Evolutionary conservation across 176 grass and related monocot genomes (phyloP).

Genomic region (Pharus latifolius): DNA sequence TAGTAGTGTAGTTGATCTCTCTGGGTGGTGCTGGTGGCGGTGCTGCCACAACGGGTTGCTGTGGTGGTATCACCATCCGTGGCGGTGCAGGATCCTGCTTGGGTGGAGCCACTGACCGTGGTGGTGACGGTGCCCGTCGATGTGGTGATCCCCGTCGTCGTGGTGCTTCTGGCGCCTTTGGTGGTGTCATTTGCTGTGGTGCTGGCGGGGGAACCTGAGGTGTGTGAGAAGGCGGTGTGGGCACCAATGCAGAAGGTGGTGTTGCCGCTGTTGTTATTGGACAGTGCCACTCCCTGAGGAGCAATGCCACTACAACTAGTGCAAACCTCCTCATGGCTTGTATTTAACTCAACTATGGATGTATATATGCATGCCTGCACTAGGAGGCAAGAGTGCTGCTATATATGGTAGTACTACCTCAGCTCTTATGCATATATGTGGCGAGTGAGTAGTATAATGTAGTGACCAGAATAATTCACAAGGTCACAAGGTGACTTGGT

Average conservation of each 20-base stretch:
- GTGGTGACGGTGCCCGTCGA: not conserved
- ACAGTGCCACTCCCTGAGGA: not conserved
- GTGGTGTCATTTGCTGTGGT: not conserved
- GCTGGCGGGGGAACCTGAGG: conserved; percentile 1
- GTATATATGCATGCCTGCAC: not conserved
- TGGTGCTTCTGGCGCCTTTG: not conserved
- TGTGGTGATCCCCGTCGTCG: not conserved
- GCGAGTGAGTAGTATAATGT: not conserved
- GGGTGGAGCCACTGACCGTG: not conserved
- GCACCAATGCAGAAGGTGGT: not conserved
- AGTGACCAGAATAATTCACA: not conserved
- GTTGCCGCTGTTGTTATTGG: not conserved
- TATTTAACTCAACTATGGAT: not conserved
- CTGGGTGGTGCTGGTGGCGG: not conserved
- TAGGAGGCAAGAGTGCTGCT: too few species aligned
- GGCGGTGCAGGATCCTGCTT: conserved; percentile 11
- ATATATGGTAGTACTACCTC: not conserved
- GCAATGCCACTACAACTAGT: not conserved
- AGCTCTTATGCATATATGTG: not conserved
- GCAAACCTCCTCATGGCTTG: not conserved
- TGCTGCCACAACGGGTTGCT: not conserved
- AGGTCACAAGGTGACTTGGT: not conserved
- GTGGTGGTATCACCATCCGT: conserved; percentile 15
- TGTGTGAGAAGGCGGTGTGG: not conserved
- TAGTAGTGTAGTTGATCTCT: not conserved